Base-by-base conservation (phyloP, 805 yeast species). In the Grigorovia transvaalensis region DNA sequence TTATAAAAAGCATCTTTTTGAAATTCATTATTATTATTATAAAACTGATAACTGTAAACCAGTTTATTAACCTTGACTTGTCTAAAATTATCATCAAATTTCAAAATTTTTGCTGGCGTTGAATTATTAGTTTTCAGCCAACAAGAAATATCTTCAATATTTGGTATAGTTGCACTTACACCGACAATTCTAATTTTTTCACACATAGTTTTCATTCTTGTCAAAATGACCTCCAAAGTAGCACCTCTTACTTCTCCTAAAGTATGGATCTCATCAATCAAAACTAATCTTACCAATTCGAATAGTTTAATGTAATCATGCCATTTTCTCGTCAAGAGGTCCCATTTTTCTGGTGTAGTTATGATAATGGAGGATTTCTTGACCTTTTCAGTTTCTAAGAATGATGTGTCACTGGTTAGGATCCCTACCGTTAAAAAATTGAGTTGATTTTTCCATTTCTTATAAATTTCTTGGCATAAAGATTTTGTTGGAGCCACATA, bases 291-390 rank as follows among this genome's bases (percentile, higher is more conserved):
- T 50, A 76, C 58, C 57, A 74, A 59, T 61, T 70, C 64, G 57
- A 76, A 70, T 17, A 73, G 52, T 35, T 62, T 68, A 29, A 58
- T 57, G 55, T 66, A 71, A 55, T 77, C 79, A 2, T 64, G 57
- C 79, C 80, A 73, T 56, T 72, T 74, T 55, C 83, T 66, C 0
- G 84, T 77, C 51, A 79, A 64, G 45, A 75, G 65, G 57, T 80
- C 84, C 82, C 82, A 79, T 59, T 80, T 80, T 59, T 80, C 84
- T 4, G 84, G 84, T 1, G 84, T 80, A 1, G 82, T 74, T 9
- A 80, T 73, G 9, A 80, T 77, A 4, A 80, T 69, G 51, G 76
- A 75, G 1, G 80, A 72, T n/a, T 65, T 71, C 59, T 71, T 71
- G 2, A 75, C 78, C 43, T 63, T 68, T 12, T 74, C 80, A 6